Conservation (phyloP, 176 grass and related monocot genomes). For the Areca catechu region DNA sequence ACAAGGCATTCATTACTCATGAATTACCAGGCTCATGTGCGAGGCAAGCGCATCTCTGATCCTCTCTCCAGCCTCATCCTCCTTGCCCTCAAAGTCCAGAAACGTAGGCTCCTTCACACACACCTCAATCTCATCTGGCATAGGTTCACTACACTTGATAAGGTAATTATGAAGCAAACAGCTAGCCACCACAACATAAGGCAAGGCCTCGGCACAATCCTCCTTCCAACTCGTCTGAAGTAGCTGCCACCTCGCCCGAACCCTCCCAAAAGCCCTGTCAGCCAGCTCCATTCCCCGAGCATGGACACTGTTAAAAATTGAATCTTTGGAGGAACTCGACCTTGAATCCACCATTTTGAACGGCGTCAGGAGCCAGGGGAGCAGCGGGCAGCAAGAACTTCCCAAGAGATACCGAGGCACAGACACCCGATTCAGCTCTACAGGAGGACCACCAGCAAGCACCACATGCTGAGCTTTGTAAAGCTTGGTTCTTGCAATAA, state of each 20-base stretch:
- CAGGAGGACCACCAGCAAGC: conserved; percentile 38
- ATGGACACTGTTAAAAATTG: conserved; percentile 70
- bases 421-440: conserved; percentile 45
- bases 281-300: conserved; percentile 44
- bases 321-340: conserved; percentile 37
- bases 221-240: conserved; percentile 68
- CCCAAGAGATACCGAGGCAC: conserved; percentile 68
- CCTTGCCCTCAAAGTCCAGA: conserved; percentile 47
- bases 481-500: conserved; percentile 59
- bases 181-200: conserved; percentile 55
- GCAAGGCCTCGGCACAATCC: conserved; percentile 61
- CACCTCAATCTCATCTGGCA: conserved; percentile 20
- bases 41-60: conserved; percentile 70
- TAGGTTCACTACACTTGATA: conserved; percentile 40
- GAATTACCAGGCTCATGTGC: conserved; percentile 45
- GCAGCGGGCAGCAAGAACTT: conserved; percentile 55
- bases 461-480: conserved; percentile 31
- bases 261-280: conserved; percentile 40
- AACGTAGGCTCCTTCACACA: conserved; percentile 23
- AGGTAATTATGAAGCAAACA: conserved; percentile 92
- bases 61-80: conserved; percentile 59
- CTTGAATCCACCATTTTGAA: conserved; percentile 15
- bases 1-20: conserved; percentile 7
- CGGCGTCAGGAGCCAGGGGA: conserved; percentile 79
- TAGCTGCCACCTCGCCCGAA: conserved; percentile 69